These are phyloP conservation scores for Zalaria sp. DNA, from an alignment of 2,329 filamentous ascomycete species.

Conservation along the genomic window DNA sequence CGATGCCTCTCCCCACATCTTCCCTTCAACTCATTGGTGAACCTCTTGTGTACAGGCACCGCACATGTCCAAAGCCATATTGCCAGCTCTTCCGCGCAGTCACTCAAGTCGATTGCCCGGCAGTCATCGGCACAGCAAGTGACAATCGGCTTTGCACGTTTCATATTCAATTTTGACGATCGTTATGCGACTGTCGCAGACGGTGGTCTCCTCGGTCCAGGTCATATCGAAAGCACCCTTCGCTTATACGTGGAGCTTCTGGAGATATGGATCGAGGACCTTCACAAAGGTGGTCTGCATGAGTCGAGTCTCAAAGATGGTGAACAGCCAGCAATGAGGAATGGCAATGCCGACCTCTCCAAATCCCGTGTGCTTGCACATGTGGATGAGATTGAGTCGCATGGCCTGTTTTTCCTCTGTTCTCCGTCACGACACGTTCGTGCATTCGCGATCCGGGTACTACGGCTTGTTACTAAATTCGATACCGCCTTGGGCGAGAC, in stretches of 20 bases:
- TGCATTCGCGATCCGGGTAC: conserved; percentile 78
- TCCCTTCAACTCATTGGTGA: conserved; percentile 85
- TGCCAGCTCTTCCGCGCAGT: conserved; percentile 80
- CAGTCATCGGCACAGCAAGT: conserved; percentile 91
- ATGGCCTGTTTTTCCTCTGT: conserved; percentile 92
- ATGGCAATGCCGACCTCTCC: conserved; percentile 58
- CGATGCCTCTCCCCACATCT: conserved; percentile 87
- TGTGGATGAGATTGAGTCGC: conserved; percentile 92
- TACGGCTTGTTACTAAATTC: conserved; percentile 86
- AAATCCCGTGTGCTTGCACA: conserved; percentile 72
- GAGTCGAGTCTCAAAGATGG: not conserved
- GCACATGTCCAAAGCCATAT: conserved; percentile 90
- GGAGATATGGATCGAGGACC: conserved; percentile 95
- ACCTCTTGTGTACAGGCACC: conserved; percentile 88
- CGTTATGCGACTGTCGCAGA: conserved; percentile 97
- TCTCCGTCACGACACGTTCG: conserved; percentile 86
- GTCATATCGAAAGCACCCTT: conserved; percentile 88
- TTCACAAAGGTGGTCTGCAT: conserved; percentile 26
- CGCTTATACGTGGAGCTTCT: conserved; percentile 86
- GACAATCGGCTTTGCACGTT: conserved; percentile 88
- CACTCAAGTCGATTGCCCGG: conserved; percentile 84
- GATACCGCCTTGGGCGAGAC: conserved; percentile 71
- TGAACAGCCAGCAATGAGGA: conserved; percentile 49
- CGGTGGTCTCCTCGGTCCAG: conserved; percentile 85
- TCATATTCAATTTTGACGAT: conserved; percentile 98